Evolutionary conservation across 164 flowering plant genomes (phyloP).

Genomic region (Euptelea pleiosperma): DNA sequence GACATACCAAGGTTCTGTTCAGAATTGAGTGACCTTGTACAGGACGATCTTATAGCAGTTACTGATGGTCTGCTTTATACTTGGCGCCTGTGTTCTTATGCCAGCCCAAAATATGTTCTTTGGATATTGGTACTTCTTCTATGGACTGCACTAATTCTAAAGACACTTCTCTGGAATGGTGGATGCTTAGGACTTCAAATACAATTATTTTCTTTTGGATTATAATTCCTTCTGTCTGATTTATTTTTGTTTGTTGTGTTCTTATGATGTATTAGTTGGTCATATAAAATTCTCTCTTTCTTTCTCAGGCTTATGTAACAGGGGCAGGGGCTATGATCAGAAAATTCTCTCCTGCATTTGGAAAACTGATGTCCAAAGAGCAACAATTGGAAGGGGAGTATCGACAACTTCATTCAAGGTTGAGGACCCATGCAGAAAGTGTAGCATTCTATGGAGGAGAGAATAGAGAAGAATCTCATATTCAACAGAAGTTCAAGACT

Average conservation of each 20-base stretch:
- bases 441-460: slow-evolving; percentile 98
- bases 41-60: slow-evolving; percentile 87
- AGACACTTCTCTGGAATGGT: neutral
- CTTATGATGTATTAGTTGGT: neutral
- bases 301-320: slow-evolving; percentile 75
- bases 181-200: neutral
- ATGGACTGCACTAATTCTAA: neutral
- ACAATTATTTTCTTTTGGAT: neutral
- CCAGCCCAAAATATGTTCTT: slow-evolving; percentile 92
- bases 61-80: slow-evolving; percentile 92
- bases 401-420: slow-evolving; percentile 88
- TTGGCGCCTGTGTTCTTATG: slow-evolving; percentile 98
- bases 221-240: no score
- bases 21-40: slow-evolving; percentile 95
- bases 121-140: slow-evolving; percentile 83
- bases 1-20: slow-evolving; percentile 93
- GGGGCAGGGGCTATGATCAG: slow-evolving; percentile 82
- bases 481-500: slow-evolving; percentile 71
- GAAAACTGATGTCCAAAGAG: slow-evolving; percentile 89
- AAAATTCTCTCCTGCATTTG: slow-evolving; percentile 94
- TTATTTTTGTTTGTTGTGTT: no score
- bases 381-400: slow-evolving; percentile 98
- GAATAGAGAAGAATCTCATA: slow-evolving; percentile 82
- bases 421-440: slow-evolving; percentile 97
- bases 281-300: slow-evolving; percentile 1